Base-by-base conservation (phyloP, 768 basidiomycete genomes). In the Mycena amicta region DNA sequence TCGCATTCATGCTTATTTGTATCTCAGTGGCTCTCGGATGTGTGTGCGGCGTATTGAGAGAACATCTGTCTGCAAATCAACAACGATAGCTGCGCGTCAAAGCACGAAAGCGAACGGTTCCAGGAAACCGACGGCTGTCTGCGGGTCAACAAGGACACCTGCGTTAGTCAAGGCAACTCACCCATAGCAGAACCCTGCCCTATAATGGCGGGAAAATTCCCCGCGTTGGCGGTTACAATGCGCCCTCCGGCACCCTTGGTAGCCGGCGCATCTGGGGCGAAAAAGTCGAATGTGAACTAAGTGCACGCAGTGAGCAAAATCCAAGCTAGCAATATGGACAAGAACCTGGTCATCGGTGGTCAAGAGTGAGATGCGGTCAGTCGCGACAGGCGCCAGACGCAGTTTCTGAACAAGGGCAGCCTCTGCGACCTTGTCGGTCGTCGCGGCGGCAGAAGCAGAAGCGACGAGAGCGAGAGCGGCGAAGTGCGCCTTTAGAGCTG, bases 1-100 rank as follows among this genome's bases (percentile, higher is more conserved):
- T 67, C 25, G 49, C 50, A 53, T 67, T 67, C 27, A 67, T 45
- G 50, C 60, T 61, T 41, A 60, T 51, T 29, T 67, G 63, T 50
- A 67, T 64, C 37, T 67, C 66, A 4, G 66, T 67, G 1, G 66
- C 66, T 5, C 66, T 63, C 4, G 66, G 66, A 46, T 67, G 63
- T 39, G 41, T 60, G 59, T 67, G 66, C 1, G 66, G 66, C 3
- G 58, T 64, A 58, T 67, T 67, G 60, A 64, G 54, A 27, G 55
- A 56, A 52, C 66, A n/a, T n/a, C n/a, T n/a, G n/a, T n/a, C n/a
- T n/a, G n/a, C n/a, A n/a, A n/a, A n/a, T n/a, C n/a, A n/a, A n/a
- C n/a, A n/a, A n/a, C n/a, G n/a, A n/a, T n/a, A n/a, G n/a, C n/a
- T n/a, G n/a, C n/a, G n/a, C n/a, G n/a, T n/a, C n/a, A n/a, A n/a